Evolutionary conservation across 1,139 yeast species (phyloP).

Genomic region (Candida sp.): DNA sequence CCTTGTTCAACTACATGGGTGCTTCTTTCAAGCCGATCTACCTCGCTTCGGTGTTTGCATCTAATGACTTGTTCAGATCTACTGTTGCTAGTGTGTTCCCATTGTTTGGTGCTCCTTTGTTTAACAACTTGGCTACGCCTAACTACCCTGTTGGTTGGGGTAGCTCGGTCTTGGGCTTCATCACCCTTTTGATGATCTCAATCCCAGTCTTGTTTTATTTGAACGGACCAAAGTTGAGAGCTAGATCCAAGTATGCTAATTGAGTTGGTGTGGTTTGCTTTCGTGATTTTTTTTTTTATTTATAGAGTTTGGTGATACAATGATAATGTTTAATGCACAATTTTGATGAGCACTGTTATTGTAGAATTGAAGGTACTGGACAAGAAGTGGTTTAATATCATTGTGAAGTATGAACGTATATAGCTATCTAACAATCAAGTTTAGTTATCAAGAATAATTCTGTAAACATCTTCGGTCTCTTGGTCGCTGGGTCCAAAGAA

Average conservation of each 20-base stretch:
- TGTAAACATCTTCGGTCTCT: conserved; percentile 11
- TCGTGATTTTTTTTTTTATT: too few species aligned
- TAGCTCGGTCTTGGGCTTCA: conserved; percentile 55
- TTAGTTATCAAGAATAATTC: conserved; percentile 12
- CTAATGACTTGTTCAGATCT: conserved; percentile 31
- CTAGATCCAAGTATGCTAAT: conserved; percentile 57
- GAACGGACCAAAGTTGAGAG: conserved; percentile 35
- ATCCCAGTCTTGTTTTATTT: conserved; percentile 57
- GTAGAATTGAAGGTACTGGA: too few species aligned
- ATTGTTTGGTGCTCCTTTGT: conserved; percentile 47
- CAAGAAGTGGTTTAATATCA: too few species aligned
- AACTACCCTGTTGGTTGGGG: conserved; percentile 68
- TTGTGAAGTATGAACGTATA: too few species aligned
- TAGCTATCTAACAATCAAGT: too few species aligned
- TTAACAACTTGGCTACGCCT: conserved; percentile 33
- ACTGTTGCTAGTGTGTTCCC: conserved; percentile 35
- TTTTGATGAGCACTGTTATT: too few species aligned
- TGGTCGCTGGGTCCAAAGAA: conserved; percentile 15
- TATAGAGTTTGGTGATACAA: too few species aligned
- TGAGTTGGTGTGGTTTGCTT: too few species aligned
- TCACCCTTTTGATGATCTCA: conserved; percentile 61
- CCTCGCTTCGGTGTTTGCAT: conserved; percentile 36
- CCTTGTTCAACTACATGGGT: conserved; percentile 55
- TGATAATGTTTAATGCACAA: too few species aligned
- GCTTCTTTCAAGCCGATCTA: conserved; percentile 53